Conservation (phyloP, 352 stramenopile genomes). For the Globisporangium radiosum region DNA sequence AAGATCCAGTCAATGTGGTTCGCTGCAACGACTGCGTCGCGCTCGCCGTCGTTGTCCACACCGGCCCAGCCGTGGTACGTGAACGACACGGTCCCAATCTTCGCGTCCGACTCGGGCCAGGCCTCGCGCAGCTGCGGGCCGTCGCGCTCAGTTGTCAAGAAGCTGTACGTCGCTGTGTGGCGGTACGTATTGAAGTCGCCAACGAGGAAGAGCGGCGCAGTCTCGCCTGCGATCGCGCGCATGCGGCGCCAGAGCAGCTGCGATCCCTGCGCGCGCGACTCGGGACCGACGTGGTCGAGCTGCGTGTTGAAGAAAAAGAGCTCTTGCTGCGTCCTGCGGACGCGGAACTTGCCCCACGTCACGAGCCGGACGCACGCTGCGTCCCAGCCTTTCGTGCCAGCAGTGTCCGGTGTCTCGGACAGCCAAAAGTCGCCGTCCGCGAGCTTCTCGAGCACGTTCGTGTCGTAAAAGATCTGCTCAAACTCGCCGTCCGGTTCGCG, state of each 20-base stretch:
- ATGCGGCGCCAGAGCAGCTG: constrained; percentile 62
- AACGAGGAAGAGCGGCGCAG: constrained; percentile 62
- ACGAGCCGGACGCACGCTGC: constrained; percentile 62
- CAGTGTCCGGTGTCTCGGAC: constrained; percentile 54
- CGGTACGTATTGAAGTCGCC: constrained; percentile 87
- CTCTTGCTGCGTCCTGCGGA: constrained; percentile 52
- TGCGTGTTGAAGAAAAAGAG: constrained; percentile 80
- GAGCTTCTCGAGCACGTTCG: constrained; percentile 40
- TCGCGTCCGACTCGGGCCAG: constrained; percentile 55
- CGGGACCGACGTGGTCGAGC: constrained; percentile 53
- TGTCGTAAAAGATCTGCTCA: constrained; percentile 80
- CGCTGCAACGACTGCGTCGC: constrained; percentile 46
- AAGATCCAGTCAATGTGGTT: constrained; percentile 91
- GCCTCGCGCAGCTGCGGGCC: constrained; percentile 65
- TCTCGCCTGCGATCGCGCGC: constrained; percentile 36
- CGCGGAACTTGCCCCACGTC: constrained; percentile 66
- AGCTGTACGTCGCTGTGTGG: constrained; percentile 72
- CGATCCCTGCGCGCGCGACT: constrained; percentile 47
- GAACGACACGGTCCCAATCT: constrained; percentile 75
- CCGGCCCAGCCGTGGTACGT: constrained; percentile 86
- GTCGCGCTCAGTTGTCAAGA: constrained; percentile 57
- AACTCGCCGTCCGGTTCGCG: constrained; percentile 68
- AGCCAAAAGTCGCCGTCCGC: constrained; percentile 71
- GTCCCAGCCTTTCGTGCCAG: constrained; percentile 55
- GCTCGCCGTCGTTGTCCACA: constrained; percentile 77